Conservation (phyloP, 164 flowering plant genomes). For the Echeveria elegans region DNA sequence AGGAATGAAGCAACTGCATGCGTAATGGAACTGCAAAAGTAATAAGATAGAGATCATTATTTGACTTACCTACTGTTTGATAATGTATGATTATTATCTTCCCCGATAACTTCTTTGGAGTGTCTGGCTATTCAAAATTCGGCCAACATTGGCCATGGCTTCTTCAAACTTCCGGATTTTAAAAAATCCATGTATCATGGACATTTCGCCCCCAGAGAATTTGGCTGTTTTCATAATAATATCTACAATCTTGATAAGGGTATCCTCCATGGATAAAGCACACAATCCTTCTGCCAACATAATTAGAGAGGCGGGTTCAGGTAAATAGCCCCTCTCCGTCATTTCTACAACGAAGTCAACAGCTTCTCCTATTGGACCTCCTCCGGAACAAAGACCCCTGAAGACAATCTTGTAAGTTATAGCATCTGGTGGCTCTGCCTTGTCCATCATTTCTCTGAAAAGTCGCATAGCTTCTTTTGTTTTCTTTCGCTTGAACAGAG, state of each 20-base stretch:
- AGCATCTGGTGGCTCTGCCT: slow-evolving; percentile 65
- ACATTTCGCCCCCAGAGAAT: slow-evolving; percentile 39
- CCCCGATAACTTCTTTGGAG: slow-evolving; percentile 29
- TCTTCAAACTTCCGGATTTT: slow-evolving; percentile 59
- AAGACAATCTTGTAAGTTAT: slow-evolving; percentile 63
- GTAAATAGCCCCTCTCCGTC: slow-evolving; percentile 59
- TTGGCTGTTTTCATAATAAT: slow-evolving; percentile 50
- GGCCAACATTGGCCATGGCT: slow-evolving; percentile 62
- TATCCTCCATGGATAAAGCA: slow-evolving; percentile 68
- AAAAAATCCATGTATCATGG: slow-evolving; percentile 60
- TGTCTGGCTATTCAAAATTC: slow-evolving; percentile 30
- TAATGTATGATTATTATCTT: slow-evolving; percentile 12
- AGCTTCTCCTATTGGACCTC: slow-evolving; percentile 80
- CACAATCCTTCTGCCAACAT: slow-evolving; percentile 81
- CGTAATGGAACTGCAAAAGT: neutral
- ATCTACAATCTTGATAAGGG: slow-evolving; percentile 44
- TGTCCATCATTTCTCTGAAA: slow-evolving; percentile 74
- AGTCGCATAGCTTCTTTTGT: slow-evolving; percentile 62
- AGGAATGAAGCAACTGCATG: neutral
- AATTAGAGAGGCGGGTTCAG: slow-evolving; percentile 56
- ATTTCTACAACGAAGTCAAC: slow-evolving; percentile 65
- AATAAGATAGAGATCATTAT: neutral
- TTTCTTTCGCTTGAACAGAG: slow-evolving; percentile 44
- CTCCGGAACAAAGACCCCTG: slow-evolving; percentile 73
- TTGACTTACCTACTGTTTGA: neutral